Percentiles rank a stretch among this genome's conserved stretches.
Evolutionary conservation across 1,284 basidiomycete species (phyloP).

Genomic region (Pulchroboletus neoregius): DNA sequence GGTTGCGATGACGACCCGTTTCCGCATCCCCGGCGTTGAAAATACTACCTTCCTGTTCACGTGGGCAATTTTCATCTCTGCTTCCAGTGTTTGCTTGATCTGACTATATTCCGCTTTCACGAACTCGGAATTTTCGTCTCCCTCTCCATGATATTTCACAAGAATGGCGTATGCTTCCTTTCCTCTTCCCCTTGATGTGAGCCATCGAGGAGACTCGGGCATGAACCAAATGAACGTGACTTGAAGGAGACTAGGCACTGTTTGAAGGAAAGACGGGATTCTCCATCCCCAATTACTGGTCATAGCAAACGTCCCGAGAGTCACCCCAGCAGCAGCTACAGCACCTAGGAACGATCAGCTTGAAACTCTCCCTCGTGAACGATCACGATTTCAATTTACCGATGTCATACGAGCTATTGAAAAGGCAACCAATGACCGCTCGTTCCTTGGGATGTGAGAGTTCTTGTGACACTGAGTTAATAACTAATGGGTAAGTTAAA

Average conservation of each 20-base stretch:
- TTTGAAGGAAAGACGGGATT: slow-evolving; percentile 10
- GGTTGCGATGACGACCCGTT: background rate
- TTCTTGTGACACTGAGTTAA: background rate
- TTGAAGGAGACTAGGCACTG: slow-evolving; percentile 1
- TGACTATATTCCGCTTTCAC: slow-evolving; percentile 5
- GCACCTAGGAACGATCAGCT: slow-evolving; percentile 1
- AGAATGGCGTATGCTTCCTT: background rate
- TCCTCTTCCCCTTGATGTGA: background rate
- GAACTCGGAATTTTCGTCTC: slow-evolving; percentile 2
- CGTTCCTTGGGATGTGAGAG: slow-evolving; percentile 22
- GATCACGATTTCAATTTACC: slow-evolving; percentile 3
- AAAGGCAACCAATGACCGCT: slow-evolving; percentile 10
- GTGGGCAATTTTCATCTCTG: background rate
- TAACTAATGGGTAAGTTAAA: background rate
- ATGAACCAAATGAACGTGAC: slow-evolving; percentile 2
- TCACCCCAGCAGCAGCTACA: slow-evolving; percentile 29
- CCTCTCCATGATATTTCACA: slow-evolving; percentile 2
- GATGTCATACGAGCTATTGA: slow-evolving; percentile 1
- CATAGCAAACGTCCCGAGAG: slow-evolving; percentile 48
- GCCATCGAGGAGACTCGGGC: slow-evolving; percentile 7
- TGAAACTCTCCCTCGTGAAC: background rate
- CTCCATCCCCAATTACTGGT: slow-evolving; percentile 41
- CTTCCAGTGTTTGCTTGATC: slow-evolving; percentile 29
- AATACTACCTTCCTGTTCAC: background rate
- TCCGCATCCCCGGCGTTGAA: slow-evolving; percentile 8